These are phyloP conservation scores for Ophiocordyceps sinensis DNA, from an alignment of 2,329 filamentous ascomycete genomes.

Conservation along the genomic window DNA sequence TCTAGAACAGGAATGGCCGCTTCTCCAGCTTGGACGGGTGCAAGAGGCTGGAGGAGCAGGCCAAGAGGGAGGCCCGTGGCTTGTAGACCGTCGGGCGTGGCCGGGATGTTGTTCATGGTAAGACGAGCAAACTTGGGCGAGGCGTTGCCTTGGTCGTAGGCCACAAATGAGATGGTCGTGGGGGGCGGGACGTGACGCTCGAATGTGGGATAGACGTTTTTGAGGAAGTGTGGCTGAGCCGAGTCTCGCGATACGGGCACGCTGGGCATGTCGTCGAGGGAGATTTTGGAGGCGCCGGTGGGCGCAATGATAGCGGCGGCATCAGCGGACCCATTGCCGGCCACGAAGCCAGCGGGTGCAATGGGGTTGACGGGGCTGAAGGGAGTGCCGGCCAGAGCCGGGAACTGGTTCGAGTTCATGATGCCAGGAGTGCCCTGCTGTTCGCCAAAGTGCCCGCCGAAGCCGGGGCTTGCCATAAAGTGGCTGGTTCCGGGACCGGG, in stretches of 20 bases:
- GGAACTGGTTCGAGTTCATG: slow-evolving; percentile 39
- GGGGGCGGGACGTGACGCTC: slow-evolving; percentile 87
- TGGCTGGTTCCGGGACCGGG: slow-evolving; percentile 32
- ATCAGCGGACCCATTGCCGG: slow-evolving; percentile 11
- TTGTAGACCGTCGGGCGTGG: slow-evolving; percentile 62
- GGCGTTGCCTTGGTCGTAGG: slow-evolving; percentile 92
- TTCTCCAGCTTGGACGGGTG: slow-evolving; percentile 70
- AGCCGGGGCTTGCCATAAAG: slow-evolving; percentile 19
- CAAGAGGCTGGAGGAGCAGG: slow-evolving; percentile 77
- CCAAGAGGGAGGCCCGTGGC: slow-evolving; percentile 77
- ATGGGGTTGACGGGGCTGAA: slow-evolving; percentile 13
- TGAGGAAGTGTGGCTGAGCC: slow-evolving; percentile 70
- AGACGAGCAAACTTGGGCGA: slow-evolving; percentile 88
- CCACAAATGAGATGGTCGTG: slow-evolving; percentile 74
- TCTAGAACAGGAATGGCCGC: slow-evolving; percentile 80
- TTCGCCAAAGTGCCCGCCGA: slow-evolving; percentile 30
- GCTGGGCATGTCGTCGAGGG: slow-evolving; percentile 86
- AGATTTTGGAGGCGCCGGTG: slow-evolving; percentile 41
- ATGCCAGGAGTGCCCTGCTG: slow-evolving; percentile 20
- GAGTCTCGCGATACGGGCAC: slow-evolving; percentile 74
- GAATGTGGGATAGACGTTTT: slow-evolving; percentile 86
- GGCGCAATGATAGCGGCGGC: slow-evolving; percentile 18
- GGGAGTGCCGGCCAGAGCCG: slow-evolving; percentile 37
- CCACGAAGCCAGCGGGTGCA: slow-evolving; percentile 11
- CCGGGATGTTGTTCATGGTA: slow-evolving; percentile 85